Evolutionary conservation across 495 filamentous ascomycete genomes (phyloP), one percentile per base, ranked within the genome.

Genomic region (Opeltia flavorubescens): DNA sequence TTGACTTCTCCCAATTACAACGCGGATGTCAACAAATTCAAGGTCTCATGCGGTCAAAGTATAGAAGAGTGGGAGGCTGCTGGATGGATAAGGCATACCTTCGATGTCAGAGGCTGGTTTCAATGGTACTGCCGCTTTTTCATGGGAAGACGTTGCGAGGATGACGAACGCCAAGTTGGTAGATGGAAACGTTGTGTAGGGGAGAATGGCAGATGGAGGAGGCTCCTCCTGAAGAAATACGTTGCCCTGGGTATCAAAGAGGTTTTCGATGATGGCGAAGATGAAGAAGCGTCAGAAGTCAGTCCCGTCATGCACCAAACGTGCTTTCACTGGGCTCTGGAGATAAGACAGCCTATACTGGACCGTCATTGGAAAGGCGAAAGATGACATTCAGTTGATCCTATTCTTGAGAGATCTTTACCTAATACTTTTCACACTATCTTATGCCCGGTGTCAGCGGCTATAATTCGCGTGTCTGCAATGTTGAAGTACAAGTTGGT

Each of bases 91-190:
- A 55, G 56, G 25, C 69, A 70, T 47, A 50, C 54, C 12, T 59
- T 63, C 26, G 68, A 71, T 47, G 64, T 69, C 4, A 55, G 68
- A 41, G 68, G 68, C 21, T 71, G 68, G 68, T 70, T 71, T 50
- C 69, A 72, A 48, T 71, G 69, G 69, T 71, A 71, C 46, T 65
- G 61, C 35, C 66, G 67, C 1, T 71, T 70, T 56, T 71, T 63
- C 53, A 55, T 59, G 29, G 69, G 69, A 0, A 49, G 69, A 13
- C 54, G 69, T 21, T 71, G 69, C 27, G 66, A 62, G 3, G 69
- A 73, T 43, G 69, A 73, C 48, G 67, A 66, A 34, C 56, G 67
- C 33, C 69, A 73, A 55, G 57, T 73, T 7, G 53, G 58, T 17
- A 46, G 69, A 30, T 71, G 69, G 69, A 61, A 50, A 47, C 67